These are phyloP conservation scores for Scleroderma bovista DNA, from an alignment of 768 basidiomycete species.

Conservation along the genomic window DNA sequence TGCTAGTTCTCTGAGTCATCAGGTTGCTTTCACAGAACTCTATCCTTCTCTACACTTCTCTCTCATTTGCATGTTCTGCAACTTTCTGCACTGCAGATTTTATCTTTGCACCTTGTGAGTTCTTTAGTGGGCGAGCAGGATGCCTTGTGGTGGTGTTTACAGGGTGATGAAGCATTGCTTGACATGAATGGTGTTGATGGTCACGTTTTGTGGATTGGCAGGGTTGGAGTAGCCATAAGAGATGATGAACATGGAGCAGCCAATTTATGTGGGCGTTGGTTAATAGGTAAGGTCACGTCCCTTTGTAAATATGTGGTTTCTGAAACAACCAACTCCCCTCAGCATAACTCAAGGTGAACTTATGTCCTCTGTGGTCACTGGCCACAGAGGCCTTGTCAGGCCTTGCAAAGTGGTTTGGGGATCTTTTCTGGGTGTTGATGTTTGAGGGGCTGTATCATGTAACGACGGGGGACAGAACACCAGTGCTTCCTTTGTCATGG, in stretches of 20 bases:
- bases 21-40: constrained; percentile 38
- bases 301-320: background rate
- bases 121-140: constrained; percentile 41
- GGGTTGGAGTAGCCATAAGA: constrained; percentile 57
- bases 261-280: constrained; percentile 65
- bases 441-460: constrained; percentile 54
- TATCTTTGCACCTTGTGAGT: constrained; percentile 47
- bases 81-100: constrained; percentile 56
- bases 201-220: constrained; percentile 69
- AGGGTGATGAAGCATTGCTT: constrained; percentile 76
- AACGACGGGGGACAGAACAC: constrained; percentile 6
- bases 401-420: constrained; percentile 51
- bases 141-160: constrained; percentile 59
- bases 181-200: constrained; percentile 81
- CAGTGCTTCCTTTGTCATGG: constrained; percentile 18
- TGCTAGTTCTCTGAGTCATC: constrained; percentile 15
- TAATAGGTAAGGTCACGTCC: constrained; percentile 48
- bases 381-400: constrained; percentile 60
- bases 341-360: constrained; percentile 91
- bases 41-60: constrained; percentile 56
- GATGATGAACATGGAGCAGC: constrained; percentile 48
- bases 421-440: constrained; percentile 66
- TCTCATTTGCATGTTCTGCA: constrained; percentile 72
- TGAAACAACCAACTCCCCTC: background rate
- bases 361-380: constrained; percentile 86